Conservation (phyloP, 1,284 basidiomycete genomes). For the Cryptococcus sp. region DNA sequence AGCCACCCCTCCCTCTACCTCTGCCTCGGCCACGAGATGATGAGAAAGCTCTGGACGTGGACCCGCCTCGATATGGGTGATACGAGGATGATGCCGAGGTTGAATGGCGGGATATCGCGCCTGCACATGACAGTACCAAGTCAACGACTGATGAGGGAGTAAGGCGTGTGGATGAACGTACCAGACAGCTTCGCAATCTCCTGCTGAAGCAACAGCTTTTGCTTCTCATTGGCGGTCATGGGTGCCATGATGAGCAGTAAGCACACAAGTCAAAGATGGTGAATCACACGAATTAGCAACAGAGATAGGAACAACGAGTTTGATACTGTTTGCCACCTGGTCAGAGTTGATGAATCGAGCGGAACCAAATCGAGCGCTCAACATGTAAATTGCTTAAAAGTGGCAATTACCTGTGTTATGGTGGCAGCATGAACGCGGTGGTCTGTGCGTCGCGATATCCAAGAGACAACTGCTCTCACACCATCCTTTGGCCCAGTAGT, state of each 20-base stretch:
- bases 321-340: no score
- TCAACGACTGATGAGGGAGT: neutral
- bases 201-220: slow-evolving; percentile 46
- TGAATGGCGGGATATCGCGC: slow-evolving; percentile 40
- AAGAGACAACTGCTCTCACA: neutral
- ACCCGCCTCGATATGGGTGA: slow-evolving; percentile 37
- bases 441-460: slow-evolving; percentile 7
- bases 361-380: no score
- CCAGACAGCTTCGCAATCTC: slow-evolving; percentile 53
- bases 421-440: neutral
- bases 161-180: slow-evolving; percentile 14
- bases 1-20: slow-evolving; percentile 17
- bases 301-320: no score
- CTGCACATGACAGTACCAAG: slow-evolving; percentile 17
- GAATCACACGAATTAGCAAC: no score
- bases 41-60: slow-evolving; percentile 20
- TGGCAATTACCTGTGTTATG: neutral
- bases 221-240: slow-evolving; percentile 32
- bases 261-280: no score
- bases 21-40: slow-evolving; percentile 6
- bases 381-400: neutral
- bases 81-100: slow-evolving; percentile 22
- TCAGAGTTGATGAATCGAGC: no score
- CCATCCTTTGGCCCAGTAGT: no score
- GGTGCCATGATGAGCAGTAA: slow-evolving; percentile 7